These are phyloP conservation scores for Ensete ventricosum DNA, from an alignment of 176 grass and related monocot genomes.

Conservation along the genomic window DNA sequence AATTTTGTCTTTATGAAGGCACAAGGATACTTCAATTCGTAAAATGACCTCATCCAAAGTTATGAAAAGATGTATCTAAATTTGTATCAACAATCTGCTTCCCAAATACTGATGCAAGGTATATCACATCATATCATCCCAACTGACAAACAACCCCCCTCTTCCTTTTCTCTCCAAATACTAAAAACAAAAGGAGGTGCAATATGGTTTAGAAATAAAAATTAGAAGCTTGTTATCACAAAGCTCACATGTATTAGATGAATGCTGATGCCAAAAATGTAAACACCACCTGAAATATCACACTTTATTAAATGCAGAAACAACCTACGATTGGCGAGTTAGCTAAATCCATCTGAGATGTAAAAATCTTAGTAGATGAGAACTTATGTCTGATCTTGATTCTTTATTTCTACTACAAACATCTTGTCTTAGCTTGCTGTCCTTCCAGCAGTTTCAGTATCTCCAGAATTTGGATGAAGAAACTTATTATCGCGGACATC, in stretches of 20 bases:
- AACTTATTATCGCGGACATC: no score
- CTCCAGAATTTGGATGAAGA: neutral
- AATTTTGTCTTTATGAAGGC: neutral
- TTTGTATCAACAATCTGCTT: neutral
- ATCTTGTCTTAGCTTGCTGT: neutral
- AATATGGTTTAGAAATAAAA: neutral
- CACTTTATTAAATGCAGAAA: neutral
- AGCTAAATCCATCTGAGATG: neutral
- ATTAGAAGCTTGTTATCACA: neutral
- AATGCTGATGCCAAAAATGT: neutral
- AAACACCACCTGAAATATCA: no score
- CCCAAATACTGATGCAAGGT: neutral
- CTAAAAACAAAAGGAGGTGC: neutral
- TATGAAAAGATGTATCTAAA: neutral
- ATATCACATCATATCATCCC: neutral
- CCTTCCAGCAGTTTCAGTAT: neutral
- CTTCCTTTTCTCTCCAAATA: no score
- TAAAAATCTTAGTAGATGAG: neutral
- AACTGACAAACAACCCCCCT: no score
- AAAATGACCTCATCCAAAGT: neutral
- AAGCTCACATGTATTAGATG: neutral
- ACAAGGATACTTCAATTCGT: neutral
- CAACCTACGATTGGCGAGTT: neutral
- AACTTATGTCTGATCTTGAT: neutral
- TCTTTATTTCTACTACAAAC: neutral